Evolutionary conservation across 140 eudicot species (phyloP), one percentile per base, ranked within the genome.

Genomic region (Flaveria floridana): DNA sequence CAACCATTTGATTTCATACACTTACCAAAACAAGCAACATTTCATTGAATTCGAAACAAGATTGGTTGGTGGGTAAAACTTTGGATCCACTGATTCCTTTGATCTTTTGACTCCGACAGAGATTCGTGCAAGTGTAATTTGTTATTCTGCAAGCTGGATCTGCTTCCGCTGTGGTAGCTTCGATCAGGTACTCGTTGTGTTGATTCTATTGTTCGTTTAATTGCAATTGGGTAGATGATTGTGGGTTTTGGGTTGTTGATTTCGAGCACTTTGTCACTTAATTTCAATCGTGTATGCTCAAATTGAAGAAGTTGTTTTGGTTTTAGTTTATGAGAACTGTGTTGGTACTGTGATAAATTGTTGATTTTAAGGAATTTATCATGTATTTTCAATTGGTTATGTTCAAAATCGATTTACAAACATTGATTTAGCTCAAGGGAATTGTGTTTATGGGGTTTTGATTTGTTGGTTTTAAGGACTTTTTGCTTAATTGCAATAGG

Each of bases 101-200:
- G 53, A 65, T 75, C 65, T 76, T 44, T 9, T 20, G n/a, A 23
- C 11, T 67, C 46, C 41, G 20, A 76, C 1, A 34, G 41, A 34
- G 41, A 34, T 34, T 34, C 41, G 6, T 34, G 6, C 41, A 6
- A 34, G 52, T 65, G 9, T 73, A 56, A 26, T 73, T 55, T 37
- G 42, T 66, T 20, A 28, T 57, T 65, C 50, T 80, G 59, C 83
- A 74, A 57, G 48, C 67, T 80, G 80, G 80, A 80, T 80, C 84
- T 80, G 76, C 71, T 80, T 57, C 44, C 18, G 16, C 15, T 79
- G 34, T 66, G 83, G 14, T 58, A 18, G 47, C 65, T 74, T 67
- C 13, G 59, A 15, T 74, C 76, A 74, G 84, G 84, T 74, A 68
- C 67, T 37, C 76, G 68, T 66, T 68, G 68, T 68, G 6, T 67